These are phyloP conservation scores for Colletotrichum gigasporum DNA, from an alignment of 2,329 filamentous ascomycete genomes.

Conservation along the genomic window DNA sequence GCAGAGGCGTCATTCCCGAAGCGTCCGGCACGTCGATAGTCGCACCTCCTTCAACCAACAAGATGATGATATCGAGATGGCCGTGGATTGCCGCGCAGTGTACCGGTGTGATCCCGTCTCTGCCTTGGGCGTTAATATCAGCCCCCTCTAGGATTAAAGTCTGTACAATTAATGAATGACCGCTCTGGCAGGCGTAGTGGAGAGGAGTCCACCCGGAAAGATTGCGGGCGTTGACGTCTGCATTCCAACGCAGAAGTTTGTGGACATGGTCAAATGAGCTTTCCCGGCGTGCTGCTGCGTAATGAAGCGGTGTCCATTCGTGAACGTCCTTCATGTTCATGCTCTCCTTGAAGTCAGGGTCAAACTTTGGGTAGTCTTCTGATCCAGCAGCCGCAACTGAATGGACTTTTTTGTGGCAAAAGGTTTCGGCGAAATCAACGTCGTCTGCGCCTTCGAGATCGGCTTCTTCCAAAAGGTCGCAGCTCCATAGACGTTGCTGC, in stretches of 20 bases:
- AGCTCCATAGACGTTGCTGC: background rate
- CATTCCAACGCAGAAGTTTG: accelerated
- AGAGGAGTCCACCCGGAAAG: background rate
- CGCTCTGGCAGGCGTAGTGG: background rate
- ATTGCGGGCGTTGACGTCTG: background rate
- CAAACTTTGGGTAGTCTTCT: too few species aligned
- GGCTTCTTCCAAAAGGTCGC: background rate
- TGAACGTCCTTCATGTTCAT: background rate
- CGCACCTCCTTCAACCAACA: background rate
- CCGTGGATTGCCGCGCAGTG: background rate
- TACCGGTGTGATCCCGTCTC: background rate
- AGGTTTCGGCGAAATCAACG: too few species aligned
- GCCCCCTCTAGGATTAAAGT: background rate
- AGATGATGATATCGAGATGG: background rate
- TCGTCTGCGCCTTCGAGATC: too few species aligned
- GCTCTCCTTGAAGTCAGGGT: too few species aligned
- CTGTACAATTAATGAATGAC: too few species aligned
- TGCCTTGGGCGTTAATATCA: background rate
- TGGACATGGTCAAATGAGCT: too few species aligned
- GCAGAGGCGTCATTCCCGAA: background rate
- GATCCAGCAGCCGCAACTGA: too few species aligned
- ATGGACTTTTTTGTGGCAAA: too few species aligned
- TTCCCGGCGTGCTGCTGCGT: too few species aligned
- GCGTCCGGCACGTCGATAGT: background rate
- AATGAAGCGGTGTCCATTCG: background rate